Conservation (phyloP, 1,284 basidiomycete genomes). For the Inonotus obliquus region DNA sequence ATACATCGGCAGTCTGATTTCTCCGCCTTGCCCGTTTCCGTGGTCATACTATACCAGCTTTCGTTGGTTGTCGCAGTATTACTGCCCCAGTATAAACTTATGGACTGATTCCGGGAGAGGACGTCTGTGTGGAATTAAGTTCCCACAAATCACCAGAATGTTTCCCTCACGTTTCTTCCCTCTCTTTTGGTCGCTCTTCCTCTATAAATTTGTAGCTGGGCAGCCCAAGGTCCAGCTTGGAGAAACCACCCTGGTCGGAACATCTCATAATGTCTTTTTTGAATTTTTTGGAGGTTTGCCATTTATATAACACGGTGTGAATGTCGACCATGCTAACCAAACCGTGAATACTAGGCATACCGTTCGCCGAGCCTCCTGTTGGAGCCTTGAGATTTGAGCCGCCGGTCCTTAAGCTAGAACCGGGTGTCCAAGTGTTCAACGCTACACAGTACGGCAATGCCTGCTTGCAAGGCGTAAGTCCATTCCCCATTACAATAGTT, state of each 20-base stretch:
- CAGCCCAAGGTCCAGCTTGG: conserved; percentile 3
- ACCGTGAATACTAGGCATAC: conserved; percentile 44
- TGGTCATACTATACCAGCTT: too few relatives aligned
- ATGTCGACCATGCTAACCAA: not conserved
- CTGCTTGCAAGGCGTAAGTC: conserved; percentile 43
- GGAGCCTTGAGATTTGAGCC: conserved; percentile 51
- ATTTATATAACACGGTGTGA: not conserved
- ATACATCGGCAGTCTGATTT: too few relatives aligned
- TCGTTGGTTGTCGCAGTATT: too few relatives aligned
- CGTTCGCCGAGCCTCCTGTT: conserved; percentile 58
- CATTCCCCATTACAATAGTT: not conserved
- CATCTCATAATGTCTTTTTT: not conserved
- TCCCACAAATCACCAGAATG: too few relatives aligned
- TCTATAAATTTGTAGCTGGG: not conserved
- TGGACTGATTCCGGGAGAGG: too few relatives aligned
- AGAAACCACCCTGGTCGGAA: not conserved
- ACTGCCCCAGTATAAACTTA: too few relatives aligned
- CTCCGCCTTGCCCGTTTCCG: too few relatives aligned
- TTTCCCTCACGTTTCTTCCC: too few relatives aligned
- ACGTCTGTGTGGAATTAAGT: too few relatives aligned
- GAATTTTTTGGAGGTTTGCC: conserved; percentile 9
- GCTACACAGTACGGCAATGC: conserved; percentile 50
- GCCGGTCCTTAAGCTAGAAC: conserved; percentile 40
- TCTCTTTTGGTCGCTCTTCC: not conserved
- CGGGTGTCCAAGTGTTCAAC: conserved; percentile 38